Base-by-base conservation (phyloP, 148 eudicot genomes). In the Amaranthus palmeri region DNA sequence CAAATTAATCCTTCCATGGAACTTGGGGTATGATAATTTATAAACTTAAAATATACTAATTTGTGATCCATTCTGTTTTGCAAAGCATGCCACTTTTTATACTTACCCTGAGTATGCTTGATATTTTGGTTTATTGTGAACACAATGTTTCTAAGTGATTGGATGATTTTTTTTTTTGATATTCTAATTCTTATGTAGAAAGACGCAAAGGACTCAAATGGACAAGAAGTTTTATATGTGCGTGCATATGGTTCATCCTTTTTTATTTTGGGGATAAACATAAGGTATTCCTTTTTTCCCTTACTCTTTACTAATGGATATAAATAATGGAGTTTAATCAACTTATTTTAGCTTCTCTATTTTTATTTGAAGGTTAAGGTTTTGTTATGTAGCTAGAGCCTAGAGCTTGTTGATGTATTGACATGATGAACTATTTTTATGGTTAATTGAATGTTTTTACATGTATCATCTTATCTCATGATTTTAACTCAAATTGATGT, bases 201-300 rank as follows among this genome's bases (percentile, higher is more conserved):
- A 80, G 87, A 84, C 82, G 72, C 67, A 62, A 76, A 63, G 69
- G 78, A 85, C 64, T 84, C 83, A 70, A 88, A 89, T 74, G 96
- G 93, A 63, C 91, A 89, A 81, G 96, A 95, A 81, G 93, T 91
- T 70, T 78, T 95, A 56, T 78, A 81, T 66, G 96, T 91, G 74
- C 97, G 98, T 74, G 98, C 98, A 59, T 89, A 87, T 79, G 97
- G 96, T 75, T 88, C 96, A 74, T 90, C 93, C 60, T 95, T 88
- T 81, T 88, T 89, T 79, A 86, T 88, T 45, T 91, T 95, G 76
- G 97, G 97, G 74, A 91, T 95, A 77, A 89, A 88, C 77, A 85
- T 95, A 82, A 89, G 98, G 98, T 95, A 62, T 86, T 54, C 54
- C 55, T 61, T 61, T 67, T 65, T 40, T 48, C 9, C 9, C 60